Conservation (phyloP, 495 filamentous ascomycete genomes). For the Talaromyces borbonicus region DNA sequence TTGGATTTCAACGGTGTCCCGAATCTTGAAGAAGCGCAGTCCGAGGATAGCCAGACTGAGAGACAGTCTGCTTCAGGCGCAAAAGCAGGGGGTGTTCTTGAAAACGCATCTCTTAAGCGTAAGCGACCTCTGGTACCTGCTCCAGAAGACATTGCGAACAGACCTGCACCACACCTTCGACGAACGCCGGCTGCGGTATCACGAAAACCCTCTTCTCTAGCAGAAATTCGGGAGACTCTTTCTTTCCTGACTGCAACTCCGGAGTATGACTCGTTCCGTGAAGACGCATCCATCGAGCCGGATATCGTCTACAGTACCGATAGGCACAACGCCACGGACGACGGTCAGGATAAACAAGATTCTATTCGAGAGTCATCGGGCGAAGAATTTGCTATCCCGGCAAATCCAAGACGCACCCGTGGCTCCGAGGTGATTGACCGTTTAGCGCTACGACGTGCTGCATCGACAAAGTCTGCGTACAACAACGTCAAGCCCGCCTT, state of each 20-base stretch:
- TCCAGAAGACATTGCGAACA: conserved; percentile 36
- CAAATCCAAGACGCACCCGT: conserved; percentile 40
- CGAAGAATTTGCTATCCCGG: conserved; percentile 25
- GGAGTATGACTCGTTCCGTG: conserved; percentile 43
- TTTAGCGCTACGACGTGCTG: conserved; percentile 61
- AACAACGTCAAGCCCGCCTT: conserved; percentile 51
- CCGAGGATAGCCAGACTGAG: conserved; percentile 25
- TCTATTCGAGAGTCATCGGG: conserved; percentile 15
- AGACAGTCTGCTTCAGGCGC: conserved; percentile 19
- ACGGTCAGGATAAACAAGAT: conserved; percentile 29
- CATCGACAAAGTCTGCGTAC: conserved; percentile 43
- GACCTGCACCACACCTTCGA: conserved; percentile 53
- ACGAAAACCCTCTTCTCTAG: conserved; percentile 57
- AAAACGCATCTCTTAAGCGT: conserved; percentile 33
- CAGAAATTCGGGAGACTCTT: conserved; percentile 69
- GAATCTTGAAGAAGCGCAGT: conserved; percentile 37
- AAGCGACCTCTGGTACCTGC: conserved; percentile 43
- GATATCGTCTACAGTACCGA: conserved; percentile 19
- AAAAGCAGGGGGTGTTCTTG: conserved; percentile 14
- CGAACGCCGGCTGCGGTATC: conserved; percentile 46
- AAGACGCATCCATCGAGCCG: conserved; percentile 31
- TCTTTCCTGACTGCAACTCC: conserved; percentile 75
- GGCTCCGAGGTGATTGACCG: conserved; percentile 68
- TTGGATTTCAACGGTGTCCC: conserved; percentile 56
- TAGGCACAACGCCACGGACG: conserved; percentile 27